Percentiles rank a stretch among this genome's conserved stretches.
phyloP scores from a whole-genome alignment of 2,329 filamentous ascomycete species.

The Dactylonectria macrodidyma region DNA sequence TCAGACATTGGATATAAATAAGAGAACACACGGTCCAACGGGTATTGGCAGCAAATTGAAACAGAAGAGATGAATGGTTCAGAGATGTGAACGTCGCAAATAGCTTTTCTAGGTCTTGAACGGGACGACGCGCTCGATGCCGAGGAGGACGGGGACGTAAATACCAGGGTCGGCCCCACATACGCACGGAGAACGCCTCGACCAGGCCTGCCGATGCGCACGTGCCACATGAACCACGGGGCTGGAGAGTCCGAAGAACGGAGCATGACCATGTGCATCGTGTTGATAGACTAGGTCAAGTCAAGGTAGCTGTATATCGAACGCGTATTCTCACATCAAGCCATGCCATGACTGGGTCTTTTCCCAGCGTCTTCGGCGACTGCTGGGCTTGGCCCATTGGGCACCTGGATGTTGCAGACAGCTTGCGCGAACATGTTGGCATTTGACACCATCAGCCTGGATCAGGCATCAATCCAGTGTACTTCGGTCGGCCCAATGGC shows the following conservation, averaged over 20 bases:
- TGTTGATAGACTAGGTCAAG: too few species aligned
- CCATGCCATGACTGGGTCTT: not conserved
- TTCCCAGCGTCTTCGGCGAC: slow-evolving; percentile 8
- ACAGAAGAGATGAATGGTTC: not conserved
- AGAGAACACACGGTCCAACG: not conserved
- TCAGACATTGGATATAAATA: slow-evolving; percentile 52
- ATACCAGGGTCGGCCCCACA: slow-evolving; percentile 44
- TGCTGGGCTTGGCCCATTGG: slow-evolving; percentile 12
- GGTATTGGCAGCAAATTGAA: slow-evolving; percentile 9
- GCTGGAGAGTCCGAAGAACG: slow-evolving; percentile 24
- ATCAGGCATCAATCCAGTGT: slow-evolving; percentile 25
- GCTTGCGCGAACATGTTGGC: not conserved
- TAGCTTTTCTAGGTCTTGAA: slow-evolving; percentile 22
- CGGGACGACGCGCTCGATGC: slow-evolving; percentile 33
- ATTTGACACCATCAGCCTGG: slow-evolving; percentile 12
- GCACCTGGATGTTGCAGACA: not conserved
- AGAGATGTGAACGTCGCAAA: slow-evolving; percentile 13
- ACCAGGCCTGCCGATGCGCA: slow-evolving; percentile 41
- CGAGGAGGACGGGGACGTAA: slow-evolving; percentile 40
- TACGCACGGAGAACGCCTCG: slow-evolving; percentile 33
- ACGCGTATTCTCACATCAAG: slow-evolving; percentile 16
- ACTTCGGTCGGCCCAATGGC: not conserved
- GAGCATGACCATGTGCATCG: slow-evolving; percentile 2
- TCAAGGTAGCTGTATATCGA: not conserved
- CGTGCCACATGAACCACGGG: slow-evolving; percentile 41